Percentiles rank a stretch among this genome's conserved stretches.
Conservation (phyloP, 2,329 filamentous ascomycete genomes). For the Fusarium subtropicale region DNA sequence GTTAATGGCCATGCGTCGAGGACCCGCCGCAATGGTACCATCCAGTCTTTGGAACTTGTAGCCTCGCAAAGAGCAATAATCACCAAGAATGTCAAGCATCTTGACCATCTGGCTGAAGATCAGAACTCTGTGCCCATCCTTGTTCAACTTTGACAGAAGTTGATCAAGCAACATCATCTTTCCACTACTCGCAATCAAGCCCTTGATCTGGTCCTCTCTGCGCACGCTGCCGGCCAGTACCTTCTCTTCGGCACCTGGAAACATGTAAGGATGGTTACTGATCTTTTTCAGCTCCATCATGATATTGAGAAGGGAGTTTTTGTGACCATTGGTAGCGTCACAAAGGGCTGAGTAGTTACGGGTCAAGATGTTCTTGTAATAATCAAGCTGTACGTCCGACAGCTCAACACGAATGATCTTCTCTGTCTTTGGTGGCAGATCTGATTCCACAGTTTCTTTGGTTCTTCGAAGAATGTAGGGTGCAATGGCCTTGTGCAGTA, state of each 20-base stretch:
- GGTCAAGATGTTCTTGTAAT: slow-evolving; percentile 98
- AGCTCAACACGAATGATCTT: slow-evolving; percentile 99
- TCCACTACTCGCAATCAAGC: slow-evolving; percentile 94
- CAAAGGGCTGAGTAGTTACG: slow-evolving; percentile 96
- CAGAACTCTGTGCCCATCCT: slow-evolving; percentile 92
- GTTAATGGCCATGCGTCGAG: slow-evolving; percentile 93
- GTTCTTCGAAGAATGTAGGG: slow-evolving; percentile 96
- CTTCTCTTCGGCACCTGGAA: slow-evolving; percentile 90
- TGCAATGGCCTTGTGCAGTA: slow-evolving; percentile 86
- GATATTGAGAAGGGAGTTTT: slow-evolving; percentile 95
- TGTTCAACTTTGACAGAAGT: slow-evolving; percentile 91
- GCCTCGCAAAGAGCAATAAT: slow-evolving; percentile 92
- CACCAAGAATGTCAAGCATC: slow-evolving; percentile 95
- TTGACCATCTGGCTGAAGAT: slow-evolving; percentile 99
- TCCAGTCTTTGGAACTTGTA: slow-evolving; percentile 96
- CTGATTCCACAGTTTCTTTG: slow-evolving; percentile 97
- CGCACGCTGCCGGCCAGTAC: slow-evolving; percentile 83
- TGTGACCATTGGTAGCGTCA: slow-evolving; percentile 88
- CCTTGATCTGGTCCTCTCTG: slow-evolving; percentile 91
- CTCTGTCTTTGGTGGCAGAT: slow-evolving; percentile 95
- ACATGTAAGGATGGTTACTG: slow-evolving; percentile 99
- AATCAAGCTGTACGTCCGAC: slow-evolving; percentile 95
- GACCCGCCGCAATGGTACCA: slow-evolving; percentile 89
- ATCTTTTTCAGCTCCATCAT: slow-evolving; percentile 99
- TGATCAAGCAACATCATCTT: slow-evolving; percentile 99